Evolutionary conservation across 2,329 filamentous ascomycete species (phyloP).

Genomic region (Aureobasidium pullulans): DNA sequence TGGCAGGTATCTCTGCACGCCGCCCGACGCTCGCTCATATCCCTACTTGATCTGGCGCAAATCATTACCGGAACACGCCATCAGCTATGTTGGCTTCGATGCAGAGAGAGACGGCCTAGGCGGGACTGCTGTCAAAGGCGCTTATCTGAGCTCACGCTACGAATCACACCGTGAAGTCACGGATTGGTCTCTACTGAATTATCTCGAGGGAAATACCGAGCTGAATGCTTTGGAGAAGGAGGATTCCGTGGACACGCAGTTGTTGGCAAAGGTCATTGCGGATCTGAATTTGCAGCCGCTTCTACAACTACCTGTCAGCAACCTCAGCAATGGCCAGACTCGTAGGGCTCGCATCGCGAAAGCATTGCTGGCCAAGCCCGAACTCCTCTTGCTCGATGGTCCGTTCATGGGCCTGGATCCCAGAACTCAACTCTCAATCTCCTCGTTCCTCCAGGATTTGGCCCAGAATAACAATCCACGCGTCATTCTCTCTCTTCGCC

Average conservation of each 20-base stretch:
- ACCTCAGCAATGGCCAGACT: conserved; percentile 90
- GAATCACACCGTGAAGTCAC: conserved; percentile 80
- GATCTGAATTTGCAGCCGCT: conserved; percentile 64
- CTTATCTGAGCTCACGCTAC: conserved; percentile 84
- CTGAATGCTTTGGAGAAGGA: conserved; percentile 62
- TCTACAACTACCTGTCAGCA: conserved; percentile 74
- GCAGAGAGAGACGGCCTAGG: conserved; percentile 56
- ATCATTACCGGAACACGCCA: conserved; percentile 56
- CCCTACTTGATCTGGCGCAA: conserved; percentile 61
- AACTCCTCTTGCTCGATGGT: conserved; percentile 80
- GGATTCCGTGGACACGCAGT: conserved; percentile 37
- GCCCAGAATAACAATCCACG: conserved; percentile 61
- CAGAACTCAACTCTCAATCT: conserved; percentile 65
- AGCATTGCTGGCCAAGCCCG: conserved; percentile 69
- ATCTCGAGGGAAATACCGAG: conserved; percentile 72
- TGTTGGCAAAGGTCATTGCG: conserved; percentile 56
- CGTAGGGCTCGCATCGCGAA: conserved; percentile 81
- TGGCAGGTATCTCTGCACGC: conserved; percentile 67
- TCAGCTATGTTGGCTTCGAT: conserved; percentile 88
- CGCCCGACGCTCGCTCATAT: conserved; percentile 67
- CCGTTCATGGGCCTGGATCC: conserved; percentile 96
- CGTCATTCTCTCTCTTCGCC: conserved; percentile 68
- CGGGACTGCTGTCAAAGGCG: conserved; percentile 55
- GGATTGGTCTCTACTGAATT: conserved; percentile 78
- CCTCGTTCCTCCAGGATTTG: conserved; percentile 60